Evolutionary conservation across 1,139 yeast species (phyloP), one percentile per base, ranked within the genome.

Genomic region (Meyerozyma guilliermondii): DNA sequence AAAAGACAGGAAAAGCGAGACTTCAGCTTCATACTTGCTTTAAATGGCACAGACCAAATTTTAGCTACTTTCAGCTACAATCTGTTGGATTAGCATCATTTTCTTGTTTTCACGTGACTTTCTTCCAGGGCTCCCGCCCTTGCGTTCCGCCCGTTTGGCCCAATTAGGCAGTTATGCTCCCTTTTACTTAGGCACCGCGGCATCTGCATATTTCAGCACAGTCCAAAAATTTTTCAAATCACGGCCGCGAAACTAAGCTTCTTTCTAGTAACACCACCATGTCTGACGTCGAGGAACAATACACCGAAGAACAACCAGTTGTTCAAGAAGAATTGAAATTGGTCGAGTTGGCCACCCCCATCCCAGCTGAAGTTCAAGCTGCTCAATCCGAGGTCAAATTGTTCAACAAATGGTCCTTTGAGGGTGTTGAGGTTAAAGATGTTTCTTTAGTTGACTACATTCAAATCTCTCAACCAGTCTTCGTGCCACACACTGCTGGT

Each of bases 321-420:
- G 78, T 76, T 63, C 89, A 83, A 76, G 80, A 76, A 65, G 84
- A 81, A 73, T 80, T 83, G 70, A 79, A 82, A 70, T 79, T 83
- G 62, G 89, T 85, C 66, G 88, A 82, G 69, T 81, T 86, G 74
- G 94, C 95, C 62, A 91, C 97, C 61, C 78, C 91, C 65, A 89
- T 92, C 71, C 98, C 98, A 76, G 88, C 87, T 73, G 97, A 88
- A 47, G 88, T 94, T 65, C 95, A 88, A 78, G 88, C 85, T 71
- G 97, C 96, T 74, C 91, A 91, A 71, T 84, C 82, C 68, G 95
- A 88, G 79, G 85, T 94, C 75, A 92, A 89, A 79, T 85, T 92
- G 69, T 92, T 92, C 94, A 92, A 92, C 96, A 92, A 91, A 78
- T 92, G 98, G 98, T 83, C 96, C 59, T 92, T 87, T 69, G 95